A percentile compares a stretch with the other conserved stretches of the same genome.
Conservation (phyloP, 805 yeast genomes). For the Schizosaccharomyces osmophilus region DNA sequence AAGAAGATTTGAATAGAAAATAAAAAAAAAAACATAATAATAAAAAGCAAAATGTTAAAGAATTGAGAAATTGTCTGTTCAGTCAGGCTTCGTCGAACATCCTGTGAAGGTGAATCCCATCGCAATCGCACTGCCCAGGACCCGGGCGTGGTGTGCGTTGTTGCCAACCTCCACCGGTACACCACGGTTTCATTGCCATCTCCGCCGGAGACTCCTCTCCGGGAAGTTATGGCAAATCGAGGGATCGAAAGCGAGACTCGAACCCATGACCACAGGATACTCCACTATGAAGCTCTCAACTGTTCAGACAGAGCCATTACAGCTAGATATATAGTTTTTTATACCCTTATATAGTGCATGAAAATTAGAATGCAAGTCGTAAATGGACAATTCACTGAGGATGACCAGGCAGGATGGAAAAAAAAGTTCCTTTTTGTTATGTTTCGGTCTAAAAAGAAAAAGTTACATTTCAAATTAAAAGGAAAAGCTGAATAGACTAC, state of each 20-base stretch:
- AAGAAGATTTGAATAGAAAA: no score
- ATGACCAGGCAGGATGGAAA: no score
- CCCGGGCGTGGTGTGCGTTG: conserved; percentile 19
- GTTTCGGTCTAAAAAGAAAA: no score
- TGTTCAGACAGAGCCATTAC: background rate
- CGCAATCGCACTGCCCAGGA: conserved; percentile 7
- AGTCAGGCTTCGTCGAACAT: conserved; percentile 2
- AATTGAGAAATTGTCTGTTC: conserved; percentile 3
- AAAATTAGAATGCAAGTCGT: no score
- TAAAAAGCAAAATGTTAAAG: background rate
- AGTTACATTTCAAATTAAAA: no score
- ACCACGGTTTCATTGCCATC: background rate
- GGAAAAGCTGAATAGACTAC: no score
- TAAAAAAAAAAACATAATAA: background rate
- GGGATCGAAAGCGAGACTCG: background rate
- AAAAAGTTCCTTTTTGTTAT: no score
- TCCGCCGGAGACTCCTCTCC: background rate
- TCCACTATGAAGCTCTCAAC: background rate
- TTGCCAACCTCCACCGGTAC: conserved; percentile 5
- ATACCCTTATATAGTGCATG: background rate
- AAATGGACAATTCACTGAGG: no score
- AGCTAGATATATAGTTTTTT: background rate
- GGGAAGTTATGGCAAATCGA: background rate
- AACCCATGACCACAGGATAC: background rate
- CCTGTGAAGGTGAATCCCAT: conserved; percentile 2